Conservation (phyloP, 2,329 filamentous ascomycete species). For the Paramyrothecium sp. region DNA sequence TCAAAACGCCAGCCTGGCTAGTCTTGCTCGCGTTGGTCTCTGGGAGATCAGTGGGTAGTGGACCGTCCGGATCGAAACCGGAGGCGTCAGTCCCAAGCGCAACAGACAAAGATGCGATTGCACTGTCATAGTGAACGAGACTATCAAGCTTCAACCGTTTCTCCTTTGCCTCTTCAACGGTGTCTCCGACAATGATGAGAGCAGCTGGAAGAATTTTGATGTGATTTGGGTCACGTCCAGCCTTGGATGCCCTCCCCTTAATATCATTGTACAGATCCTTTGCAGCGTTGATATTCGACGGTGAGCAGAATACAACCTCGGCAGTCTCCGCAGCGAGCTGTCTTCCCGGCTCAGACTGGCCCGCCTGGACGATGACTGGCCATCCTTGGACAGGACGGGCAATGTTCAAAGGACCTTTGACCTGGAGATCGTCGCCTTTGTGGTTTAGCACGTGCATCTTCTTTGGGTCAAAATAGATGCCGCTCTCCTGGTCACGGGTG, state of each 20-base stretch:
- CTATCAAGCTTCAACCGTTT: constrained; percentile 50
- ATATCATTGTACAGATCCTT: constrained; percentile 51
- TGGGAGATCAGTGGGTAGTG: constrained; percentile 46
- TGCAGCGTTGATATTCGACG: constrained; percentile 39
- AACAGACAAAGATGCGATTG: constrained; percentile 50
- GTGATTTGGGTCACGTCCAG: constrained; percentile 41
- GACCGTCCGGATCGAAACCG: constrained; percentile 45
- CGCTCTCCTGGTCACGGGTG: constrained; percentile 42
- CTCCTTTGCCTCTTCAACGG: constrained; percentile 43
- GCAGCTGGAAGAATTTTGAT: constrained; percentile 53
- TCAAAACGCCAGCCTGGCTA: constrained; percentile 39
- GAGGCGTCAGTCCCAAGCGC: constrained; percentile 45
- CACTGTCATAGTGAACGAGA: constrained; percentile 52
- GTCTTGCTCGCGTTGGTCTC: constrained; percentile 56
- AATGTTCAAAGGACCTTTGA: constrained; percentile 44
- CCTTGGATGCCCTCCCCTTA: constrained; percentile 43
- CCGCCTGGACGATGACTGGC: constrained; percentile 55
- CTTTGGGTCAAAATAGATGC: constrained; percentile 48
- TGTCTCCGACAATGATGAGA: constrained; percentile 48
- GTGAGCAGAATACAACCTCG: constrained; percentile 51
- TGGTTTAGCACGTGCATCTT: constrained; percentile 53
- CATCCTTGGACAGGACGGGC: constrained; percentile 51
- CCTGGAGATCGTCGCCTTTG: constrained; percentile 32
- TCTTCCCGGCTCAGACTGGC: constrained; percentile 49
- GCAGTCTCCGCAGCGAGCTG: constrained; percentile 53